Conservation (phyloP, 768 basidiomycete genomes). For the Suillus discolor region DNA sequence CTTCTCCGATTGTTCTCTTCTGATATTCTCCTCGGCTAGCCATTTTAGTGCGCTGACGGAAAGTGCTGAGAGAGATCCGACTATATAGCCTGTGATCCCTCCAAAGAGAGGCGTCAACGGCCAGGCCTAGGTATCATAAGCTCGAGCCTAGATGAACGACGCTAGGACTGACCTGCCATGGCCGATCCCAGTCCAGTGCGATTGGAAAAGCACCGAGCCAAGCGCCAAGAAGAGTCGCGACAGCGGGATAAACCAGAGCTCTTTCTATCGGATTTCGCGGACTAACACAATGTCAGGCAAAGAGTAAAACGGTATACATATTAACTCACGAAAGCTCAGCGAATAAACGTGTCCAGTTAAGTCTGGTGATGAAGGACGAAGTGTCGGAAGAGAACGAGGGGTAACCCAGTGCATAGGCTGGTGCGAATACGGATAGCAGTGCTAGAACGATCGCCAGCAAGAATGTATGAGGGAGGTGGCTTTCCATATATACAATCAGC, state of each 20-base stretch:
- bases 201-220: conserved; percentile 87
- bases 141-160: not conserved
- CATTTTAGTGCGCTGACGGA: conserved; percentile 40
- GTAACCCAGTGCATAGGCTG: conserved; percentile 68
- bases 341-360: conserved; percentile 80
- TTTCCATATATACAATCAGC: conserved; percentile 25
- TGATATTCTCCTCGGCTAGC: conserved; percentile 43
- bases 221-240: conserved; percentile 71
- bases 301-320: not conserved
- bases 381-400: conserved; percentile 50
- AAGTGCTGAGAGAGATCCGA: conserved; percentile 59
- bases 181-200: conserved; percentile 94
- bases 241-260: conserved; percentile 75
- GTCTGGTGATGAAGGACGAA: conserved; percentile 52
- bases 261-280: conserved; percentile 71
- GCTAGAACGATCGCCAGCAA: conserved; percentile 71
- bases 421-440: conserved; percentile 63
- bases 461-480: conserved; percentile 61
- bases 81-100: conserved; percentile 66
- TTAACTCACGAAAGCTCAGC: conserved; percentile 75
- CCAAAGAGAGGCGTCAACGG: conserved; percentile 79
- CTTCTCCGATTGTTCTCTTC: conserved; percentile 24
- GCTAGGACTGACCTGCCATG: conserved; percentile 81
- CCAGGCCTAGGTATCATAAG: conserved; percentile 60
- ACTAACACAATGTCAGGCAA: conserved; percentile 33